phyloP scores from a whole-genome alignment of 352 stramenopile species.

The Phytophthora sp. region DNA sequence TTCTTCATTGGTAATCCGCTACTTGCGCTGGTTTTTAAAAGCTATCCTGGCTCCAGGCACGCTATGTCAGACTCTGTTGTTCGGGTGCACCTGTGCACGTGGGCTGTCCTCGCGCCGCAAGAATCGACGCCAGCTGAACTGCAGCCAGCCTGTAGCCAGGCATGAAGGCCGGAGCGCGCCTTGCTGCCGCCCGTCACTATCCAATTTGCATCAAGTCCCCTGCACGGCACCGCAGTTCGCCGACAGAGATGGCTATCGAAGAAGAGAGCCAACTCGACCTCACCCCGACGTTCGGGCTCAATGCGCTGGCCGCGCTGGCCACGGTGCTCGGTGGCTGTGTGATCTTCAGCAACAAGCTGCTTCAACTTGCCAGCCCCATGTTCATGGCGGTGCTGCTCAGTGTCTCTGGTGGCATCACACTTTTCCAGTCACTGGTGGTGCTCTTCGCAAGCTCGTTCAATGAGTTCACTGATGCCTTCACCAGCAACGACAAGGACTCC shows the following conservation, averaged over 20 bases:
- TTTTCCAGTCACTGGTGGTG: constrained; percentile 81
- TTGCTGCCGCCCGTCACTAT: constrained; percentile 9
- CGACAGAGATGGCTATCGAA: constrained; percentile 29
- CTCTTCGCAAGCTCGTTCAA: constrained; percentile 61
- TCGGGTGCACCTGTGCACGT: constrained; percentile 23
- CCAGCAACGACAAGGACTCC: constrained; percentile 23
- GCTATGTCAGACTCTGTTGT: constrained; percentile 16
- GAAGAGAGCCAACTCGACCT: constrained; percentile 38
- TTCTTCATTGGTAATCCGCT: constrained; percentile 19
- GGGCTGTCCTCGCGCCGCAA: constrained; percentile 21
- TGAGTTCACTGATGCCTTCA: constrained; percentile 45
- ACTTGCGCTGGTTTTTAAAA: constrained; percentile 7
- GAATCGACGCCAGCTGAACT: constrained; percentile 28
- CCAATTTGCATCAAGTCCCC: constrained; percentile 27
- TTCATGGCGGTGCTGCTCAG: constrained; percentile 70
- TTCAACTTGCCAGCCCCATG: constrained; percentile 64
- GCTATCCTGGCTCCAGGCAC: not conserved
- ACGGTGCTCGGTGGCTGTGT: constrained; percentile 69
- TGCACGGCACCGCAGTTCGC: not conserved
- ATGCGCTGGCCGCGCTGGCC: constrained; percentile 55
- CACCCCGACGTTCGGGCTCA: constrained; percentile 58
- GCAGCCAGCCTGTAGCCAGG: not conserved
- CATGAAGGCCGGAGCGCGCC: not conserved
- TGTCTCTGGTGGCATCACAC: constrained; percentile 71
- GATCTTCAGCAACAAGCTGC: constrained; percentile 73